Percentiles rank a stretch among this genome's conserved stretches.
phyloP scores from a whole-genome alignment of 768 basidiomycete genomes.

The Kwoniella europaea region DNA sequence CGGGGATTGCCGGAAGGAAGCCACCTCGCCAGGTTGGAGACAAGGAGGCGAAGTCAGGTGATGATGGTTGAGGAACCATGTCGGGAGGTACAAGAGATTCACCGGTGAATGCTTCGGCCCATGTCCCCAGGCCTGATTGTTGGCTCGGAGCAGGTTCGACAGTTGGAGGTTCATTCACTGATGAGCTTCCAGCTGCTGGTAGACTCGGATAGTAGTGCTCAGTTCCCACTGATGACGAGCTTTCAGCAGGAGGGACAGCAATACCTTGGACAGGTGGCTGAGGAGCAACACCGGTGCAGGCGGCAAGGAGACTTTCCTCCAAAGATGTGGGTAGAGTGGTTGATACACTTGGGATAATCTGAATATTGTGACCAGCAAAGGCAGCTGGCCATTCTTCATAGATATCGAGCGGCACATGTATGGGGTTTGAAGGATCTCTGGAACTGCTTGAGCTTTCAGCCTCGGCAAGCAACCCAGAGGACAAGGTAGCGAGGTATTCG shows the following conservation, averaged over 20 bases:
- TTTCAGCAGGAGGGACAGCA: too few species aligned
- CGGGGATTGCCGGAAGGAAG: background rate
- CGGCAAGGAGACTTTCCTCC: too few species aligned
- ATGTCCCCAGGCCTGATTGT: background rate
- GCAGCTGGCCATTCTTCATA: constrained; percentile 1
- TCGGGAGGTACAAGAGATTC: background rate
- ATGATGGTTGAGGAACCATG: background rate
- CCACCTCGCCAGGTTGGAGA: background rate
- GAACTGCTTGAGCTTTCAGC: background rate
- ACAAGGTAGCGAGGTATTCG: background rate
- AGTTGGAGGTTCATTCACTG: too few species aligned
- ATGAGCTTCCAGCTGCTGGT: too few species aligned
- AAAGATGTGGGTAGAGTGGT: background rate
- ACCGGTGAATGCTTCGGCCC: background rate
- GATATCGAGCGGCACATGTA: background rate
- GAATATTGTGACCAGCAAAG: background rate
- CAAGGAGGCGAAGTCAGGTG: background rate
- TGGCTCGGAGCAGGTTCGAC: too few species aligned
- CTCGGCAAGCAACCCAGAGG: background rate
- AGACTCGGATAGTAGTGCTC: too few species aligned
- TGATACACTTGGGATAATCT: background rate
- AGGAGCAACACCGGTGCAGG: too few species aligned
- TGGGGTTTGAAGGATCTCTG: background rate
- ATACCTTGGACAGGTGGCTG: too few species aligned
- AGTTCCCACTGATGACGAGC: too few species aligned